Evolutionary conservation across 371 early-diverging fungal genomes (phyloP), one percentile per base, ranked within the genome.

Genomic region (Mucor lusitanicus): DNA sequence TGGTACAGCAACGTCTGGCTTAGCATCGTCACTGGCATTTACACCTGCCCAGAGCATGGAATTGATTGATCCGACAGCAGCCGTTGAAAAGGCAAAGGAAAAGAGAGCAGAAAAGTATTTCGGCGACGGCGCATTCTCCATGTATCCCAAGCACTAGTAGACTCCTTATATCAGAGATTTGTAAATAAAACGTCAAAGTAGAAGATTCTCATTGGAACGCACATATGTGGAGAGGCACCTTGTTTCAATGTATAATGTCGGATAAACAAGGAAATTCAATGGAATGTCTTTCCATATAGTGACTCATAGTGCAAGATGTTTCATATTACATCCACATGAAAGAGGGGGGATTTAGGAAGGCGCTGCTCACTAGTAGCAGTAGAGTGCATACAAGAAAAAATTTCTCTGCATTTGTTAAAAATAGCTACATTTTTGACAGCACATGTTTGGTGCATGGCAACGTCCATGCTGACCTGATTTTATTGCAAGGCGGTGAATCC

Each of bases 1-100:
- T 33, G 84, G 85, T 19, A 69, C 80, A 15, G 66, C 72, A 13
- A 87, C 91, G 3, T 94, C 97, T 19, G 99, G 99, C 7, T 81
- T 97, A 37, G 89, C 97, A 0, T 89, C 95, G 0, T 96, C 97
- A 3, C 80, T 98, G 6, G 92, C 98, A 3, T 97, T 98, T 67
- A 98, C 97, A 4, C 97, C 97, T 11, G 93, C 94, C 12, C 97
- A 98, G 76, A 97, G 98, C 59, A 91, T 98, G 73, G 98, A 97
- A 74, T 76, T 98, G 28, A 88, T 90, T 30, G 95, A 97, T 72
- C 99, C 99, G 0, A 92, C 92, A 28, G 86, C 89, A 7, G 80
- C 79, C 4, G 84, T 89, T 63, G 88, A 89, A 64, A 85, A 84
- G 59, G 23, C 64, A 27, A 64, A 57, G n/a, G 79, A 87, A 33